These are phyloP conservation scores for Diutina catenulata DNA, from an alignment of 1,139 yeast genomes.

Conservation along the genomic window DNA sequence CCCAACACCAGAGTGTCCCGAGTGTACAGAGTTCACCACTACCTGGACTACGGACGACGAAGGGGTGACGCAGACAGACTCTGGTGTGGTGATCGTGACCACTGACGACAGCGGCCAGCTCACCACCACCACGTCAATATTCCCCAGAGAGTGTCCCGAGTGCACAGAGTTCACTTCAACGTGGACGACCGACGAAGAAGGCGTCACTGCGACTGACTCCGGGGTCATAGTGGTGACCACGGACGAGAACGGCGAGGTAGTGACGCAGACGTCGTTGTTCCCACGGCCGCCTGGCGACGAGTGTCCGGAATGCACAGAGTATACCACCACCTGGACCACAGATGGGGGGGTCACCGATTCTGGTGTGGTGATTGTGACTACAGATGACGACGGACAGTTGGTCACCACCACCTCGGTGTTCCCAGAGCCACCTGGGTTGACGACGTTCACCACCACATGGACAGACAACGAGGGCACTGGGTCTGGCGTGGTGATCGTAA, in stretches of 20 bases:
- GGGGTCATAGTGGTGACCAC: neutral
- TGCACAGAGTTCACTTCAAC: neutral
- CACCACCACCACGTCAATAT: neutral
- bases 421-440: neutral
- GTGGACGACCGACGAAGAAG: neutral
- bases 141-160: neutral
- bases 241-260: too few relatives aligned
- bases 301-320: neutral
- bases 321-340: neutral
- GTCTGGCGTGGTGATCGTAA: conserved; percentile 2
- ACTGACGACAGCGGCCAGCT: neutral
- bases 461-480: neutral
- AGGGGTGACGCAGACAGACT: neutral
- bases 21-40: conserved; percentile 1
- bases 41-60: neutral
- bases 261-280: too few relatives aligned
- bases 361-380: neutral
- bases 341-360: neutral
- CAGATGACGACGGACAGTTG: neutral
- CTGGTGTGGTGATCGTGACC: neutral
- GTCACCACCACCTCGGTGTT: neutral
- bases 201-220: neutral
- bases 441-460: neutral
- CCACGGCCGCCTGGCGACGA: neutral
- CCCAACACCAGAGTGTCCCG: neutral